phyloP scores from a whole-genome alignment of 23 red algal genomes.

The Gracilaria domingensis region DNA sequence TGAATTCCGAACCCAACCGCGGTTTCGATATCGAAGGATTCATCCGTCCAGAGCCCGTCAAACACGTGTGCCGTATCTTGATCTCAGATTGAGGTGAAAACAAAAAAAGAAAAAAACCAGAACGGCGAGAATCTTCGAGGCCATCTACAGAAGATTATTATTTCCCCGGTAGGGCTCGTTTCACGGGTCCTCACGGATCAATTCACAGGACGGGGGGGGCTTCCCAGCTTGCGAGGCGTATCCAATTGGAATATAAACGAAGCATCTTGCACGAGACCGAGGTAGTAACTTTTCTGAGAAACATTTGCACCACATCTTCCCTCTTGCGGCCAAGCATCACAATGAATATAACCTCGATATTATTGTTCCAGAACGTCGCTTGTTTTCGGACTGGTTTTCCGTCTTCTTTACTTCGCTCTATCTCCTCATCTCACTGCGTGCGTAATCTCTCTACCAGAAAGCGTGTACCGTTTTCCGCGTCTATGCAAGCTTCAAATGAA shows the following conservation, averaged over 20 bases:
- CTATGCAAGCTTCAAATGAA: background rate
- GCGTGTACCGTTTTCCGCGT: background rate
- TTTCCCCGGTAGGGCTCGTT: too few species aligned
- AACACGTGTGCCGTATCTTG: background rate
- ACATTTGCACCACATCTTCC: background rate
- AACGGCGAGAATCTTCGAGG: too few species aligned
- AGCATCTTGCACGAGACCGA: background rate
- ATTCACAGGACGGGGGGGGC: too few species aligned
- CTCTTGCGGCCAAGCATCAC: background rate
- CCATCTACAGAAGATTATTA: too few species aligned
- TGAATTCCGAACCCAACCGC: too few species aligned
- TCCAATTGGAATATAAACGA: background rate
- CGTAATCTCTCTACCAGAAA: background rate
- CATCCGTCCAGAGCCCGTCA: too few species aligned
- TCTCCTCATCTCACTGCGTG: background rate
- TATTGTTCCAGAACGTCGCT: slow-evolving; percentile 27
- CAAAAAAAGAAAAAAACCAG: background rate
- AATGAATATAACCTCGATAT: background rate
- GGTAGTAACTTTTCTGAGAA: too few species aligned
- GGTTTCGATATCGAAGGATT: too few species aligned
- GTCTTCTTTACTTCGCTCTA: background rate
- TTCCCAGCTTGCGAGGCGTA: too few species aligned
- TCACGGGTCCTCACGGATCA: too few species aligned
- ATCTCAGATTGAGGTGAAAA: background rate
- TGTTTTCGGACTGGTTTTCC: slow-evolving; percentile 3